Conservation (phyloP, 2,329 filamentous ascomycete species). For the Penicillium vulpinum region DNA sequence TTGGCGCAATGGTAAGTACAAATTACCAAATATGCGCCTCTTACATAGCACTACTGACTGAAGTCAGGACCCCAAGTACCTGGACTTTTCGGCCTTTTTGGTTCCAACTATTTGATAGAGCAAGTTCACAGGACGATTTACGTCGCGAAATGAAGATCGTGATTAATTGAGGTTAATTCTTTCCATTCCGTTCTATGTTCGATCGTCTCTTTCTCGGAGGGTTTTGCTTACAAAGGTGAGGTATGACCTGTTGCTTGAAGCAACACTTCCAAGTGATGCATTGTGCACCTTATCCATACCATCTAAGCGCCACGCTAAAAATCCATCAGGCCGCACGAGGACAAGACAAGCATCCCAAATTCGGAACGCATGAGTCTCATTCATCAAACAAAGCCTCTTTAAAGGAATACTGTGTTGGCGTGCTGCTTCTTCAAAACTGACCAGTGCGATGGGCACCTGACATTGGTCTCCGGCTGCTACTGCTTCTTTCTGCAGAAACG, state of each 20-base stretch:
- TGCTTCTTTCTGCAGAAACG: not conserved
- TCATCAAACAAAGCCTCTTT: not conserved
- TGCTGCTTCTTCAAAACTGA: slow-evolving; percentile 4
- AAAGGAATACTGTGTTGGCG: not conserved
- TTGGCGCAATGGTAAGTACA: not conserved
- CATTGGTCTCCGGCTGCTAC: not conserved
- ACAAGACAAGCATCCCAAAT: slow-evolving; percentile 3
- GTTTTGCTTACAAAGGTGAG: not conserved
- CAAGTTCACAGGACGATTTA: not conserved
- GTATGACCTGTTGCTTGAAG: not conserved
- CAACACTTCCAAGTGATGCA: not conserved
- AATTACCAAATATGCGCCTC: not conserved
- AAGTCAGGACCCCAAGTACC: not conserved
- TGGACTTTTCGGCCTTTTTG: not conserved
- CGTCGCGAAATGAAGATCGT: not conserved
- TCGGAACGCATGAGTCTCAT: not conserved
- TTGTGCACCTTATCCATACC: not conserved
- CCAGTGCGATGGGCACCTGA: not conserved
- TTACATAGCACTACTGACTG: slow-evolving; percentile 1
- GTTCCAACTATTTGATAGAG: slow-evolving; percentile 1
- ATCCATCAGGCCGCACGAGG: slow-evolving; percentile 10
- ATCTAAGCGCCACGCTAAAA: slow-evolving; percentile 5
- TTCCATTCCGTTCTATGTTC: not conserved
- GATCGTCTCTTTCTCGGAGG: not conserved
- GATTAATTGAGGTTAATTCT: slow-evolving; percentile 1